Base-by-base conservation (phyloP, 345 rosid species). In the Syzygium jambos region DNA sequence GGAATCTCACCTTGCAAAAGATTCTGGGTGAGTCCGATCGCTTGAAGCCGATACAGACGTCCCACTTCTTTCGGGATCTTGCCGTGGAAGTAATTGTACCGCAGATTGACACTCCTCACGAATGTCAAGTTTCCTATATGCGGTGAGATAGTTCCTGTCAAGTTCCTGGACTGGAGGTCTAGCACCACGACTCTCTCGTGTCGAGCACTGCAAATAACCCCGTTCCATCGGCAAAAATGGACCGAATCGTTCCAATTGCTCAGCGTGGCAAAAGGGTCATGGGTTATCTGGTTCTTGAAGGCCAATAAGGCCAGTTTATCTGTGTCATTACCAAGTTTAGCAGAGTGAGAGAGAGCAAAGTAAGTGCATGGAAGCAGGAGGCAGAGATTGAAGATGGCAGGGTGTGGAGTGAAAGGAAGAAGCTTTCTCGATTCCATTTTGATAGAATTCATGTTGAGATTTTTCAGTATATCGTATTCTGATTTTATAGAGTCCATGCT, bases 111-210 rank as follows among this genome's bases (percentile, higher is more conserved):
- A 7, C 17, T 41, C 56, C 87, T 73, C 12, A 89, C 63, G 59
- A 90, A 90, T 84, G 88, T 82, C 51, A 90, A 51, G 89, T 90
- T 90, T 61, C 92, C 91, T 29, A 89, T 52, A 38, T 84, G n/a
- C 23, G 92, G 87, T 19, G 92, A 73, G 51, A 90, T 78, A 1
- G 90, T 68, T 13, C 92, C 92, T 38, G 88, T 54, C 86, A 90
- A 85, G 85, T 87, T 88, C 77, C 27, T 41, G 53, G 52, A 34
- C 11, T 41, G 3, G 53, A 91, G 88, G 87, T 84, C 77, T 25
- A 91, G 53, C 6, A 80, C 84, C 29, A 87, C 51, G 29, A 87
- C 89, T 43, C 93, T 89, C 12, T 49, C 87, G 78, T 85, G 89
- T 16, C 90, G 65, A 1, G 65, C 14, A 78, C 89, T 9, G 57